Base-by-base conservation (phyloP, 2,329 filamentous ascomycete species). In the Xylaria sp. region DNA sequence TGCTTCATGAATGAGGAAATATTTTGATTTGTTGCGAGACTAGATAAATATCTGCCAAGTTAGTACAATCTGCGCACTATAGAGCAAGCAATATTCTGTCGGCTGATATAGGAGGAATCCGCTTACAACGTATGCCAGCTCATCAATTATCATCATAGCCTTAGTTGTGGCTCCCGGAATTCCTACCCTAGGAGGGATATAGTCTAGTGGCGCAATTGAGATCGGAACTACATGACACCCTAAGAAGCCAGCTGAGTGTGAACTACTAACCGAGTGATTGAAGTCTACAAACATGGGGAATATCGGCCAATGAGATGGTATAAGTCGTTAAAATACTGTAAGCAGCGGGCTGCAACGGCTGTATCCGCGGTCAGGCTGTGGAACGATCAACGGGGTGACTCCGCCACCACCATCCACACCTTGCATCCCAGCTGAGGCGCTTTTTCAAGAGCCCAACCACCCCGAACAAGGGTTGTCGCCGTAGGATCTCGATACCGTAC, bases 371-470 rank as follows among this genome's bases (percentile, higher is more conserved):
- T 13, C 27, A 10, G 27, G 15, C 11, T 36, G 53, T 55, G 36
- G 36, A 22, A 55, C 53, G 50, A n/a, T 44, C 15, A 29, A 20
- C 38, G 22, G 36, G 5, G 25, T 31, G 33, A 27, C 60, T 55
- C 44, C 61, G 55, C 65, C 65, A 63, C 61, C 61, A 57, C 33
- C 50, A 56, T 36, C 22, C 54, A n/a, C 36, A 33, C 45, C 17
- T 29, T n/a, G 44, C 31, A 45, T 42, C 39, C 47, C 64, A 63
- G 64, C 64, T 49, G 44, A 66, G 64, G 64, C 64, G 25, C 54
- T 47, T 50, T 45, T 55, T 31, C 27, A 22, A 20, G 29, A 33
- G 49, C 27, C 49, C 33, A 39, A 25, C 51, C 36, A 39, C 51
- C 51, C 51, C 51, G 13, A 55, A 5, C 36, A 53, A 31, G 49